These are phyloP conservation scores for Plasmodium reichenowi DNA, from an alignment of 169 alveolate species.

Conservation along the genomic window DNA sequence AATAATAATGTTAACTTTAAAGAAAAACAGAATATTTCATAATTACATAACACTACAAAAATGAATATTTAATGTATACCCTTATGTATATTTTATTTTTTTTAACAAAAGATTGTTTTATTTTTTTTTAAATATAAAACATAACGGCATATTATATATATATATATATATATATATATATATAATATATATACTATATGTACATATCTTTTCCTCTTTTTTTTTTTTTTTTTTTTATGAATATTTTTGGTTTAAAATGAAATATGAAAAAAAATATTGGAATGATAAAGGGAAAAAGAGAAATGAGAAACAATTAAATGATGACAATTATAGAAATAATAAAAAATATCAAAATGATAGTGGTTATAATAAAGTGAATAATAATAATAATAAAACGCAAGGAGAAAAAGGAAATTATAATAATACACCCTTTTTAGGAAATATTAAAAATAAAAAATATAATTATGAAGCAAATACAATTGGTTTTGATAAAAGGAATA, in stretches of 20 bases:
- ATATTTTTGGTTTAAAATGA: conserved; percentile 41
- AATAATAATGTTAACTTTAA: not conserved
- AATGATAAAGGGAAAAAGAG: conserved; percentile 50
- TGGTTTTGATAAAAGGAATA: conserved; percentile 18
- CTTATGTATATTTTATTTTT: too few species aligned
- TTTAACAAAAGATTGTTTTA: too few species aligned
- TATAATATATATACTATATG: too few species aligned
- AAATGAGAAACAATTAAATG: conserved; percentile 19
- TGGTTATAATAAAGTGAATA: not conserved
- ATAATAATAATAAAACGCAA: conserved; percentile 14
- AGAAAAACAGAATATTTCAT: too few species aligned
- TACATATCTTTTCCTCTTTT: not conserved
- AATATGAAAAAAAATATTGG: conserved; percentile 64
- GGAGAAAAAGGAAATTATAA: not conserved
- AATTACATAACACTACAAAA: too few species aligned
- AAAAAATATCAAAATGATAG: conserved; percentile 14
- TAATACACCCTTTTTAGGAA: conserved; percentile 13
- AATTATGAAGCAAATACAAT: conserved; percentile 25
- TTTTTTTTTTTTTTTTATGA: conserved; percentile 4
- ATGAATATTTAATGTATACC: too few species aligned
- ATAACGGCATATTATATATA: too few species aligned
- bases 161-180: too few species aligned
- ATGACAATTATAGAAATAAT: conserved; percentile 10
- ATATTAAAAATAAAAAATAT: conserved; percentile 10
- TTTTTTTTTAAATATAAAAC: too few species aligned